phyloP scores from a whole-genome alignment of 2,329 filamentous ascomycete genomes.

The Diaporthe humulicola region DNA sequence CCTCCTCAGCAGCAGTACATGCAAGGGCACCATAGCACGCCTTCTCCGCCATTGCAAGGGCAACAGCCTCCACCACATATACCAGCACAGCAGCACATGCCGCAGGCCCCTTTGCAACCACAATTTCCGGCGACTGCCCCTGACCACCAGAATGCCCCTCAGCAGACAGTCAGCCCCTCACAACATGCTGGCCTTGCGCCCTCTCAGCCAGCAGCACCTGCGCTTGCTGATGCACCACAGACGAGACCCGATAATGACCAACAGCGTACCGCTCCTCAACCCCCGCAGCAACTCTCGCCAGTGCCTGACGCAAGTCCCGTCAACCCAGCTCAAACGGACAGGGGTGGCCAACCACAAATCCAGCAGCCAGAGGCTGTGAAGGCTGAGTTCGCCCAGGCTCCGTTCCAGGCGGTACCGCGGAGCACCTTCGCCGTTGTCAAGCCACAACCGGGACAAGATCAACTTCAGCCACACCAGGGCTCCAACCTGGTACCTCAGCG shows the following conservation, averaged over 20 bases:
- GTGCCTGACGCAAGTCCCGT: conserved; percentile 17
- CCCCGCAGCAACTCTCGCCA: conserved; percentile 28
- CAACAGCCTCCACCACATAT: conserved; percentile 26
- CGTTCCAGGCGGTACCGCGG: conserved; percentile 14
- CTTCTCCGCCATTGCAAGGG: conserved; percentile 30
- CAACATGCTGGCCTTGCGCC: neutral
- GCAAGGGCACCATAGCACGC: conserved; percentile 22
- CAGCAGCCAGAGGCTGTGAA: conserved; percentile 31
- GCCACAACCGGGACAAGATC: conserved; percentile 25
- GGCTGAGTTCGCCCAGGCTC: neutral
- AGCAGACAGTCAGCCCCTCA: conserved; percentile 25
- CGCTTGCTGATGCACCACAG: conserved; percentile 4
- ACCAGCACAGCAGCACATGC: conserved; percentile 20
- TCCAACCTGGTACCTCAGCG: conserved; percentile 43
- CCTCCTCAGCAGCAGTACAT: conserved; percentile 38
- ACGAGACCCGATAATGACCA: neutral
- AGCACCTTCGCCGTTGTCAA: conserved; percentile 25
- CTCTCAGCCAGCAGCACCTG: conserved; percentile 25
- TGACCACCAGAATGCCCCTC: conserved; percentile 3
- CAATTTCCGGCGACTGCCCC: neutral
- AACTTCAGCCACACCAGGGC: conserved; percentile 34
- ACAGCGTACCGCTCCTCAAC: neutral
- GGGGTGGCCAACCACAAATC: conserved; percentile 15
- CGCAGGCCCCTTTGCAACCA: neutral
- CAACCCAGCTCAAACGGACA: conserved; percentile 12